A percentile compares a stretch with the other conserved stretches of the same genome.
These are phyloP conservation scores for Lecanicillium sp. DNA, from an alignment of 2,329 filamentous ascomycete genomes.

Conservation along the genomic window DNA sequence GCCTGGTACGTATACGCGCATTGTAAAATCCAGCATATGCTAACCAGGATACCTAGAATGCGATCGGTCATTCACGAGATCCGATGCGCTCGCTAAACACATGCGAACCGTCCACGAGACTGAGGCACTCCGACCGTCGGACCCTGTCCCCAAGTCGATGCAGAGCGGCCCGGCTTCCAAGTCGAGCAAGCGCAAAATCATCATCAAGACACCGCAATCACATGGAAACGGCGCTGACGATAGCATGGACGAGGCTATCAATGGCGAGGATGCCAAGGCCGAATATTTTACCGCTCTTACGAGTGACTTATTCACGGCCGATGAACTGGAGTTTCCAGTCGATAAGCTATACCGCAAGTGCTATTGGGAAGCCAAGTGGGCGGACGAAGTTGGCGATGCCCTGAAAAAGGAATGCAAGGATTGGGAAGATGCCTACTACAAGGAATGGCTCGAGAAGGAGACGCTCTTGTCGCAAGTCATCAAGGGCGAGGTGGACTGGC, in stretches of 20 bases:
- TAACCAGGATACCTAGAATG: constrained; percentile 57
- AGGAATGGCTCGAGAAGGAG: constrained; percentile 76
- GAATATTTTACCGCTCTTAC: constrained; percentile 49
- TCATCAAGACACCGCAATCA: constrained; percentile 53
- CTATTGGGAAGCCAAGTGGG: constrained; percentile 64
- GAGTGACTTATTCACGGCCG: constrained; percentile 52
- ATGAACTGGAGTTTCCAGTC: constrained; percentile 54
- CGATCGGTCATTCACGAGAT: constrained; percentile 91
- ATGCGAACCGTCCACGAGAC: constrained; percentile 99
- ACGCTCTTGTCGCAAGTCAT: constrained; percentile 67
- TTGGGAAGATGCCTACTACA: constrained; percentile 57
- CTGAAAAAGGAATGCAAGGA: constrained; percentile 57
- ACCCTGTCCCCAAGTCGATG: constrained; percentile 65
- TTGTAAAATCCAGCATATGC: too few species aligned
- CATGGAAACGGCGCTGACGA: constrained; percentile 49
- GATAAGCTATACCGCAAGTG: constrained; percentile 59
- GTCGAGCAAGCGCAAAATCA: constrained; percentile 50
- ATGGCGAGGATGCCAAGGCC: constrained; percentile 46
- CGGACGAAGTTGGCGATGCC: constrained; percentile 55
- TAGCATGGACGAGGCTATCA: constrained; percentile 42
- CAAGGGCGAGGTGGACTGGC: constrained; percentile 57
- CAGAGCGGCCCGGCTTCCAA: constrained; percentile 38
- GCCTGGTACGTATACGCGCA: too few species aligned
- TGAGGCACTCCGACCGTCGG: constrained; percentile 75
- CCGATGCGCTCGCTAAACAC: constrained; percentile 92